Conservation (phyloP, 2,329 filamentous ascomycete genomes). For the Hyphodiscus sp. region DNA sequence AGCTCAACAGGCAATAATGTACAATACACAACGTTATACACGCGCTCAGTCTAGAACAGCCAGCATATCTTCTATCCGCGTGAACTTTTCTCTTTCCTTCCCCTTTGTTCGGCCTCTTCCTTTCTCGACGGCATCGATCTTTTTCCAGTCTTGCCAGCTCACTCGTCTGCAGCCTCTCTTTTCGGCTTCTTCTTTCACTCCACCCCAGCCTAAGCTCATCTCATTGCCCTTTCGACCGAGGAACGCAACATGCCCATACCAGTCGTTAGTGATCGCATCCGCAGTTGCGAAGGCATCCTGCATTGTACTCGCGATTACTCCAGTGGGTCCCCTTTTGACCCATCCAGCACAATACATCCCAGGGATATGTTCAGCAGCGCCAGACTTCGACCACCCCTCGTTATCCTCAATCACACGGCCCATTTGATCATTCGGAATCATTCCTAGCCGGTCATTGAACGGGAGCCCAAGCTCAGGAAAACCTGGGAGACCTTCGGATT, state of each 20-base stretch:
- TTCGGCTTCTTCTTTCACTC: conserved; percentile 54
- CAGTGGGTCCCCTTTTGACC: conserved; percentile 92
- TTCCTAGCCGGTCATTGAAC: conserved; percentile 68
- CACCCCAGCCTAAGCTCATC: conserved; percentile 66
- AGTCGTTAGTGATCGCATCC: conserved; percentile 77
- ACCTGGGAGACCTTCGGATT: conserved; percentile 69
- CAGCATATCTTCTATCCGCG: conserved; percentile 51
- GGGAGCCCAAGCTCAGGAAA: conserved; percentile 67
- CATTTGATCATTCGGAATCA: conserved; percentile 74
- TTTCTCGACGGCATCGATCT: conserved; percentile 74
- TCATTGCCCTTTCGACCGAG: conserved; percentile 36
- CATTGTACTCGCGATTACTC: conserved; percentile 95
- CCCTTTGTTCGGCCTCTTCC: conserved; percentile 58
- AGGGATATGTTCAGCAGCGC: conserved; percentile 36
- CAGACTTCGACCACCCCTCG: conserved; percentile 9
- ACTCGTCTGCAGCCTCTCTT: conserved; percentile 54
- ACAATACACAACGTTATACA: conserved; percentile 13
- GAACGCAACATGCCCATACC: conserved; percentile 45
- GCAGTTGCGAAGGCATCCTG: conserved; percentile 86
- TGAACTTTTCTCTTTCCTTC: conserved; percentile 73
- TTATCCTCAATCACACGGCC: conserved; percentile 56
- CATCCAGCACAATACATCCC: conserved; percentile 92
- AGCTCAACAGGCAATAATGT: conserved; percentile 56
- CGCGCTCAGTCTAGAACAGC: conserved; percentile 36
- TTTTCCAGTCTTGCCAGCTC: conserved; percentile 79